A percentile compares a stretch with the other conserved stretches of the same genome.
These are phyloP conservation scores for Cicer yamashitae DNA, from an alignment of 306 rosid species.

Conservation along the genomic window DNA sequence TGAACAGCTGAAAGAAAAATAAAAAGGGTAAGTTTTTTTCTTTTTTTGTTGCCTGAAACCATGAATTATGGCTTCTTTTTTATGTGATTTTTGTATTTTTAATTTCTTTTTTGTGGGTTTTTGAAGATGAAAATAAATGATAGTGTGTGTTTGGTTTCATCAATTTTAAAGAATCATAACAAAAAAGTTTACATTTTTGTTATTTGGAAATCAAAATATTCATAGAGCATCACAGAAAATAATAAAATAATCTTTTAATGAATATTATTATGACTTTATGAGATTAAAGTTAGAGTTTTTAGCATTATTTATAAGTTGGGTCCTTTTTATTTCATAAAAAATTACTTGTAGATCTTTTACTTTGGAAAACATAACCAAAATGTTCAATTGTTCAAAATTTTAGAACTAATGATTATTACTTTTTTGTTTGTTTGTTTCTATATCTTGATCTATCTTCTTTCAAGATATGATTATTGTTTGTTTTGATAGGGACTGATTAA, in stretches of 20 bases:
- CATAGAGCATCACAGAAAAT: background rate
- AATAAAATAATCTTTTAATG: conserved; percentile 18
- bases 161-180: background rate
- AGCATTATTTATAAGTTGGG: conserved; percentile 29
- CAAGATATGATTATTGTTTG: conserved; percentile 33
- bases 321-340: conserved; percentile 14
- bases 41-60: conserved; percentile 35
- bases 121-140: conserved; percentile 37
- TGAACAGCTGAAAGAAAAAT: background rate
- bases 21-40: conserved; percentile 42
- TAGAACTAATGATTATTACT: conserved; percentile 45
- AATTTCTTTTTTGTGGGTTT: conserved; percentile 35
- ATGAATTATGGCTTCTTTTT: conserved; percentile 1
- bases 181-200: conserved; percentile 2
- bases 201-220: conserved; percentile 18
- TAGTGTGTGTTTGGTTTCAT: conserved; percentile 31
- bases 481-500: conserved; percentile 54
- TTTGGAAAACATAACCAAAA: conserved; percentile 13
- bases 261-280: conserved; percentile 9
- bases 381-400: conserved; percentile 46
- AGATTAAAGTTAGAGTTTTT: conserved; percentile 41
- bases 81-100: conserved; percentile 36
- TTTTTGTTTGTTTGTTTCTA: conserved; percentile 35
- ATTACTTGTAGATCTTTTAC: conserved; percentile 10
- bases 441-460: conserved; percentile 33